Evolutionary conservation across 805 yeast genomes (phyloP).

Genomic region (Candida methanosorbosa): DNA sequence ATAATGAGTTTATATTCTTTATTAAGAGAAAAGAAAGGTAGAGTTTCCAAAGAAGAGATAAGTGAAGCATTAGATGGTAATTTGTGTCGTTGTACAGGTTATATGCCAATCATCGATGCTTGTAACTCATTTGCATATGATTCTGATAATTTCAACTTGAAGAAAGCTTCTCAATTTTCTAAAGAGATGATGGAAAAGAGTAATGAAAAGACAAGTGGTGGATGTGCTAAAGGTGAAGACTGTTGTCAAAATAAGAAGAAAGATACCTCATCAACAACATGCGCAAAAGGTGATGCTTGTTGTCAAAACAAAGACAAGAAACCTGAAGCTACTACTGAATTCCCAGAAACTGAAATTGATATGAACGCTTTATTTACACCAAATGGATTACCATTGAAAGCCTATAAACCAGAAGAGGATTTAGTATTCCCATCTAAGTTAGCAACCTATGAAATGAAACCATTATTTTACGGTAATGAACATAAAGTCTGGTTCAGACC

Average conservation of each 20-base stretch:
- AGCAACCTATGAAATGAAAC: constrained; percentile 14
- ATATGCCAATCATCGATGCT: constrained; percentile 40
- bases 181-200: not conserved
- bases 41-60: constrained; percentile 27
- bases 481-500: constrained; percentile 37
- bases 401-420: constrained; percentile 29
- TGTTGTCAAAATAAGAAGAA: constrained; percentile 25
- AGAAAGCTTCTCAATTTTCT: constrained; percentile 4
- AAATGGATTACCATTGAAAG: constrained; percentile 31
- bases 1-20: constrained; percentile 38
- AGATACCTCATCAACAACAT: constrained; percentile 4
- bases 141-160: constrained; percentile 20
- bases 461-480: constrained; percentile 29
- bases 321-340: constrained; percentile 16
- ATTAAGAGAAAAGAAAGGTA: constrained; percentile 29
- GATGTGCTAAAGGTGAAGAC: constrained; percentile 25
- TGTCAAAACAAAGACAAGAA: constrained; percentile 26
- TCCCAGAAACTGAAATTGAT: constrained; percentile 23
- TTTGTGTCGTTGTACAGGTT: constrained; percentile 41
- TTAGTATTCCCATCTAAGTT: constrained; percentile 32
- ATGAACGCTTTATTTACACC: constrained; percentile 26
- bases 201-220: constrained; percentile 1
- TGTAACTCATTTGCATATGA: constrained; percentile 32
- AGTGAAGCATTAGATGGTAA: constrained; percentile 39
- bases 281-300: constrained; percentile 28